phyloP scores from a whole-genome alignment of 2,329 filamentous ascomycete species.

The Fonsecaea erecta region DNA sequence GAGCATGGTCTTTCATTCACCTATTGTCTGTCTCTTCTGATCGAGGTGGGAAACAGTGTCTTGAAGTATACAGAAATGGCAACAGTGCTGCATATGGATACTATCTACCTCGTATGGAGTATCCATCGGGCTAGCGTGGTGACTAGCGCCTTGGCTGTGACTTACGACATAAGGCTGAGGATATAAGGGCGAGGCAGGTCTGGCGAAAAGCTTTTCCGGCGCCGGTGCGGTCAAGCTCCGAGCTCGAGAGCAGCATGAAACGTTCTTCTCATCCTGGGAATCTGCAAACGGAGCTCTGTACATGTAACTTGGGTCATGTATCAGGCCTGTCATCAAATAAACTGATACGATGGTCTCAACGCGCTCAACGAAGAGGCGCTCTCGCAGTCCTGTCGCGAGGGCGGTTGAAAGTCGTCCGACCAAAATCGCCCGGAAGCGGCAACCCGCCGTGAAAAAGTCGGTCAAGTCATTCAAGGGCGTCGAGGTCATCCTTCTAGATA shows the following conservation, averaged over 20 bases:
- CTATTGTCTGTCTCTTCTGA: no score
- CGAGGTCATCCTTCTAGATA: conserved; percentile 22
- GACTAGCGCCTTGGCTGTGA: neutral
- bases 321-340: neutral
- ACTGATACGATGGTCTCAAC: conserved; percentile 21
- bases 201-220: neutral
- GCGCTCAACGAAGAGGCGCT: conserved; percentile 21
- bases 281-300: neutral
- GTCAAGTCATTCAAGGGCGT: conserved; percentile 9
- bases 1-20: no score
- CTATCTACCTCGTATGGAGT: no score
- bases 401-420: neutral
- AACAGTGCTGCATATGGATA: no score
- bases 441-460: neutral
- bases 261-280: neutral
- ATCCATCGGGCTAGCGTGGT: neutral
- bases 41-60: no score
- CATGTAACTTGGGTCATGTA: neutral
- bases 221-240: neutral
- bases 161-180: neutral
- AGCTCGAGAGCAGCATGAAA: neutral
- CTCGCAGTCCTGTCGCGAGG: conserved; percentile 17
- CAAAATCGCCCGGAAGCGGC: conserved; percentile 5
- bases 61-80: no score
- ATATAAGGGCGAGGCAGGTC: neutral